Base-by-base conservation (phyloP, 805 yeast species). In the Saccharomycopsis vini region DNA sequence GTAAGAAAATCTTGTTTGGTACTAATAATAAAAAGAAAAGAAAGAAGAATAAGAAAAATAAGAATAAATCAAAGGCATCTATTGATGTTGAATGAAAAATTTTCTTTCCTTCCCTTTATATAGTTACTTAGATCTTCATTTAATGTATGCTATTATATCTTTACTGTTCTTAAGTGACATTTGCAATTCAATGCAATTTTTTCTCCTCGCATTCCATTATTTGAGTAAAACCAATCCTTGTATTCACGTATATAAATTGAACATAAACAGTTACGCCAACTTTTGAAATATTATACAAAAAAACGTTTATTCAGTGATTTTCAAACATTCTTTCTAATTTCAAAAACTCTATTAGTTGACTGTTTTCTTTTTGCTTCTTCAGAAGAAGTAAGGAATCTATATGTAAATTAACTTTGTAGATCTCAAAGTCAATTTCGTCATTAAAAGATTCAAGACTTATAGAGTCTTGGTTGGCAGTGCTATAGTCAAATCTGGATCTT, bases 1-100 rank as follows among this genome's bases (percentile, higher is more conserved):
- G 81, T 46, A 72, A 72, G 46, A 72, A 71, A 53, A 69, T 73
- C 24, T 71, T 79, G 75, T 62, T 71, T 52, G 77, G 75, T n/a
- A 46, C 39, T 36, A 50, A 52, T 12, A 54, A 56, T 16, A 66
- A 61, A 43, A 62, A 61, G 49, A 62, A 55, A 42, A 64, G 66
- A 44, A 70, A 62, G 54, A 64, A 62, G 44, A 64, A 62, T 45
- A 66, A 62, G 44, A 67, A 66, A 55, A 66, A 62, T 50, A 68
- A 69, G 42, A 23, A n/a, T 7, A n/a, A 34, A 12, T n/a, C 30
- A 7, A 44, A 44, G 23, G 47, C 47, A n/a, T 26, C 24, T 34
- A 42, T 44, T 12, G 40, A 44, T n/a, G 35, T 44, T 18, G 44
- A 44, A 30, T 44, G 33, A 31, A n/a, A n/a, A n/a, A n/a, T 38